These are phyloP conservation scores for Zhuliangozyma parablackwelliae DNA, from an alignment of 1,139 yeast genomes.

Conservation along the genomic window DNA sequence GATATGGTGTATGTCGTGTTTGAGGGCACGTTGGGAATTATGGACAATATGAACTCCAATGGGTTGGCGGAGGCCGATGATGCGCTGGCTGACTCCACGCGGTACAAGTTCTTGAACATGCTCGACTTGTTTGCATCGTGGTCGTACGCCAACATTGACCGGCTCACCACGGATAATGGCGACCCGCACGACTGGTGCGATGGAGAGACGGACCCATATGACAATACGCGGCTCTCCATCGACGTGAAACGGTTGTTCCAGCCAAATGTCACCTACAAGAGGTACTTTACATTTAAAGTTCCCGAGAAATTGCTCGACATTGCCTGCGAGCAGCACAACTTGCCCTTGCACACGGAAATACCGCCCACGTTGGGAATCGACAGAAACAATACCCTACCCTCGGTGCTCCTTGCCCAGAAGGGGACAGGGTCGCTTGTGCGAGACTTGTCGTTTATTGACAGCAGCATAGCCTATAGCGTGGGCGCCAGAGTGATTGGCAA, in stretches of 20 bases:
- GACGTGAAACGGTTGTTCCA: slow-evolving; percentile 36
- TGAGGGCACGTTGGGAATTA: slow-evolving; percentile 29
- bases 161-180: slow-evolving; percentile 42
- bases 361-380: slow-evolving; percentile 39
- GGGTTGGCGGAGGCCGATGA: slow-evolving; percentile 22
- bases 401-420: slow-evolving; percentile 20
- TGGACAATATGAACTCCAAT: slow-evolving; percentile 13
- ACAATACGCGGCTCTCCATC: slow-evolving; percentile 33
- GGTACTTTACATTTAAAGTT: slow-evolving; percentile 39
- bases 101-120: slow-evolving; percentile 40
- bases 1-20: slow-evolving; percentile 42
- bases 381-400: slow-evolving; percentile 19
- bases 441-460: slow-evolving; percentile 39
- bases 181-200: slow-evolving; percentile 50
- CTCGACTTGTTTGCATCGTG: slow-evolving; percentile 45
- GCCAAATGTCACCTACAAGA: slow-evolving; percentile 38
- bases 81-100: slow-evolving; percentile 7
- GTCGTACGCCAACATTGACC: slow-evolving; percentile 44
- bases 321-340: slow-evolving; percentile 33
- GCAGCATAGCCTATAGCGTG: slow-evolving; percentile 34
- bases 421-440: slow-evolving; percentile 12
- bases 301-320: slow-evolving; percentile 43
- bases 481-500: slow-evolving; percentile 43
- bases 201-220: slow-evolving; percentile 44
- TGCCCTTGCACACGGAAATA: slow-evolving; percentile 32